Evolutionary conservation across 2,329 filamentous ascomycete genomes (phyloP).

Genomic region (Proliferodiscus dingleyae): DNA sequence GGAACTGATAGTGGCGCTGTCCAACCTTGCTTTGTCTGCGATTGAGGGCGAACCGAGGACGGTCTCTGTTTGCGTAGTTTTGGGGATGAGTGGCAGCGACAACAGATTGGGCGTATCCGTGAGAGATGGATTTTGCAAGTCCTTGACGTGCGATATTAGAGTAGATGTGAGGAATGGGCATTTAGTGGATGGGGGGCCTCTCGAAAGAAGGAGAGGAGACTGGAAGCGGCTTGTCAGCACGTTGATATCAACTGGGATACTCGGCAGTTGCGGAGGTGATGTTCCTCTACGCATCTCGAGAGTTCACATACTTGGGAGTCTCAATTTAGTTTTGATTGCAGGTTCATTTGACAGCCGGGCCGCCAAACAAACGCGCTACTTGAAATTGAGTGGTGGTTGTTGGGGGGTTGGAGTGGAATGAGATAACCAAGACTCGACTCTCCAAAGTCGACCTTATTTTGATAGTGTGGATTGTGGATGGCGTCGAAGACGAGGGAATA

Average conservation of each 20-base stretch:
- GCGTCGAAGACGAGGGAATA: background rate
- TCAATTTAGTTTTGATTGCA: slow-evolving; percentile 51
- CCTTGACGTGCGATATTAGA: slow-evolving; percentile 91
- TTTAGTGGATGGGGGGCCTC: slow-evolving; percentile 74
- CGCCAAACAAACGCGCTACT: slow-evolving; percentile 87
- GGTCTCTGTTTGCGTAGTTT: slow-evolving; percentile 69
- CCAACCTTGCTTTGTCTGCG: slow-evolving; percentile 44
- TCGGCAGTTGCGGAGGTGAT: background rate
- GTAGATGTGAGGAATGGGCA: slow-evolving; percentile 73
- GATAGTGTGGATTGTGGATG: slow-evolving; percentile 4
- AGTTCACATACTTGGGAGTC: slow-evolving; percentile 22
- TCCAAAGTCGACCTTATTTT: slow-evolving; percentile 12
- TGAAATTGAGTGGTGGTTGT: background rate
- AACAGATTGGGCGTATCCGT: slow-evolving; percentile 97
- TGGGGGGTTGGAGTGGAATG: too few species aligned
- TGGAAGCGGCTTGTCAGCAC: slow-evolving; percentile 21
- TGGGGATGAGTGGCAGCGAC: slow-evolving; percentile 87
- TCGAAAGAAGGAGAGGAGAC: slow-evolving; percentile 45
- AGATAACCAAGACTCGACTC: background rate
- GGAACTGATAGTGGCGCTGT: slow-evolving; percentile 56
- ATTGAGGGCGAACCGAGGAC: slow-evolving; percentile 57
- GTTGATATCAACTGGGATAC: background rate
- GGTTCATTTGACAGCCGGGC: slow-evolving; percentile 97
- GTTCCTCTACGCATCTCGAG: background rate
- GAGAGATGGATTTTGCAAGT: slow-evolving; percentile 93